Percentiles rank a stretch among this genome's conserved stretches.
Evolutionary conservation across 345 rosid genomes (phyloP).

Genomic region (Aegle marmelos): DNA sequence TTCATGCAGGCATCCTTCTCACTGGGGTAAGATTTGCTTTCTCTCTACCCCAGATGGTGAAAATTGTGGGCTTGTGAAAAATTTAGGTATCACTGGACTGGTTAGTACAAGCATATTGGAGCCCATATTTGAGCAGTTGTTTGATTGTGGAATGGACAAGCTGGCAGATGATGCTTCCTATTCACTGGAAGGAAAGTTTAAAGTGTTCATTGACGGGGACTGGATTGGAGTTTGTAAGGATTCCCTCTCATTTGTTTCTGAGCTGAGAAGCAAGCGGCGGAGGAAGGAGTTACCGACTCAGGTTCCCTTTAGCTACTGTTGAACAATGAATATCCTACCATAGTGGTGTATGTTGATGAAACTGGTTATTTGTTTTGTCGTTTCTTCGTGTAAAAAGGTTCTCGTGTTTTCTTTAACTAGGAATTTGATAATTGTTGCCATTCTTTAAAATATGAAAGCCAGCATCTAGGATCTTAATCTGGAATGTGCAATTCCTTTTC

Average conservation of each 20-base stretch:
- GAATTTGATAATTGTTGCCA: not conserved
- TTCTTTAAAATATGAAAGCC: not conserved
- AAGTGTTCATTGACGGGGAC: constrained; percentile 81
- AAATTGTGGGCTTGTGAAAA: constrained; percentile 97
- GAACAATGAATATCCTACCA: not conserved
- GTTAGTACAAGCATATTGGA: constrained; percentile 55
- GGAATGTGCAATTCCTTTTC: not conserved
- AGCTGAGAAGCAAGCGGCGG: constrained; percentile 58
- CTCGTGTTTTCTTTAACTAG: not conserved
- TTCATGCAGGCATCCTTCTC: constrained; percentile 84
- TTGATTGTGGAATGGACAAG: constrained; percentile 67
- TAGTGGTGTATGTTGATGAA: not conserved
- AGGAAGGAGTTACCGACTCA: constrained; percentile 56
- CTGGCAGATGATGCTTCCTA: constrained; percentile 51
- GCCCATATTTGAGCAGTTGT: constrained; percentile 40
- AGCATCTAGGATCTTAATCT: constrained; percentile 3
- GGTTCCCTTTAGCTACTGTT: constrained; percentile 34
- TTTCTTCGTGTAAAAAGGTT: not conserved
- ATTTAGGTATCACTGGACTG: constrained; percentile 75
- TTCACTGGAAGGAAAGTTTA: constrained; percentile 44
- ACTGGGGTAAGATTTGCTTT: constrained; percentile 96
- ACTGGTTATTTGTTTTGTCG: not conserved
- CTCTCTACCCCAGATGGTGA: constrained; percentile 96
- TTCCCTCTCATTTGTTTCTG: constrained; percentile 50
- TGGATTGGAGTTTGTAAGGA: constrained; percentile 81